Conservation (phyloP, 805 yeast genomes). For the Candida xiaguanensis region DNA sequence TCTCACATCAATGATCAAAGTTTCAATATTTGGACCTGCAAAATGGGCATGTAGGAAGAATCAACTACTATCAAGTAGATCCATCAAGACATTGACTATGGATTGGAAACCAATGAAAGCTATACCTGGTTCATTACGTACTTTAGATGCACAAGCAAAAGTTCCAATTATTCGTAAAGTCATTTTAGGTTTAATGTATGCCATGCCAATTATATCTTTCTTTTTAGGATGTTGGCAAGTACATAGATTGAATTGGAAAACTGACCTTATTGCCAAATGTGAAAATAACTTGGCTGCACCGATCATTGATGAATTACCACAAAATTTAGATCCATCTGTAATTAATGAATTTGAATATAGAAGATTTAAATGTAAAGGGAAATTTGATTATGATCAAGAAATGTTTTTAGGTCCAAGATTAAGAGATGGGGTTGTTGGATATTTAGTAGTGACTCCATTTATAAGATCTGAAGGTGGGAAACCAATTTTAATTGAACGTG, state of each 20-base stretch:
- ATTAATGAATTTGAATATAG: constrained; percentile 78
- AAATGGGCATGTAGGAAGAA: neutral
- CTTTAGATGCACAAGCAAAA: constrained; percentile 37
- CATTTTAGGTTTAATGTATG: constrained; percentile 45
- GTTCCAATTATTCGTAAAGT: constrained; percentile 34
- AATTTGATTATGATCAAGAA: constrained; percentile 79
- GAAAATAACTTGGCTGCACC: constrained; percentile 77
- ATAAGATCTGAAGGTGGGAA: constrained; percentile 69
- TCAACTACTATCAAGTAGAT: constrained; percentile 14
- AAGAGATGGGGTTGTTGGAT: constrained; percentile 66
- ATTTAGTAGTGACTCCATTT: constrained; percentile 77
- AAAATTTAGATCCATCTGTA: constrained; percentile 57
- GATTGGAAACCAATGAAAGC: constrained; percentile 83
- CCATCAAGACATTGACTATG: constrained; percentile 60
- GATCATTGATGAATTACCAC: constrained; percentile 66
- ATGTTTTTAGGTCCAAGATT: constrained; percentile 89
- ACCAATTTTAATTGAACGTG: constrained; percentile 80
- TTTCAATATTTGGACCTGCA: neutral
- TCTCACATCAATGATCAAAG: neutral
- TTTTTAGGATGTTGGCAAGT: constrained; percentile 94
- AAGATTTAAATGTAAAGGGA: constrained; percentile 71
- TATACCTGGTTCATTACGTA: constrained; percentile 29
- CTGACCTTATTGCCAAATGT: constrained; percentile 70
- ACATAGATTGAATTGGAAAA: constrained; percentile 82
- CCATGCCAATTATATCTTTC: constrained; percentile 87